phyloP scores from a whole-genome alignment of 805 yeast genomes.

The Cyberlindnera suaveolens region DNA sequence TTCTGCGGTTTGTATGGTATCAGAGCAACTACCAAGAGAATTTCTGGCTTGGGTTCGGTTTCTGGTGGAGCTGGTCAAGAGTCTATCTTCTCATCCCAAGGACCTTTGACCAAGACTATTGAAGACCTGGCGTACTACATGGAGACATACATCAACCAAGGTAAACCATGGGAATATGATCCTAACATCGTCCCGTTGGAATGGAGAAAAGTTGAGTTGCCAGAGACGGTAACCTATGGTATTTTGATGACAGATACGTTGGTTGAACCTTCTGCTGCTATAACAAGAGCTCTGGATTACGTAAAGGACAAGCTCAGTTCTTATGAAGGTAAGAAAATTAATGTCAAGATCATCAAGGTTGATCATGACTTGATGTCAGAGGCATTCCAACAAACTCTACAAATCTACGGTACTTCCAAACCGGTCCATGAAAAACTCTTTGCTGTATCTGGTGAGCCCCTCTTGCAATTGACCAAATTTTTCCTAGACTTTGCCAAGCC shows the following conservation, averaged over 20 bases:
- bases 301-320: conserved; percentile 43
- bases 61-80: conserved; percentile 35
- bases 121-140: conserved; percentile 67
- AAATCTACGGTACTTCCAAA: conserved; percentile 56
- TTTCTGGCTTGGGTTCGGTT: conserved; percentile 19
- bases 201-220: conserved; percentile 31
- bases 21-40: conserved; percentile 54
- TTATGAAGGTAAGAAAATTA: conserved; percentile 31
- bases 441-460: conserved; percentile 63
- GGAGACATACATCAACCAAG: conserved; percentile 45
- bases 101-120: conserved; percentile 59
- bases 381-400: conserved; percentile 44
- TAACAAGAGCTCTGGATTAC: conserved; percentile 45
- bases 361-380: conserved; percentile 49
- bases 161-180: conserved; percentile 58
- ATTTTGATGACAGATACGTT: conserved; percentile 58
- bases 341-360: conserved; percentile 44
- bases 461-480: conserved; percentile 58
- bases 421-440: conserved; percentile 47
- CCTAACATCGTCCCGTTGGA: conserved; percentile 30
- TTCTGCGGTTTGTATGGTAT: conserved; percentile 55
- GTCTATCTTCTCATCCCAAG: conserved; percentile 60
- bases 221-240: conserved; percentile 48
- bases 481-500: conserved; percentile 47
- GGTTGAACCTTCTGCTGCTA: conserved; percentile 62